phyloP scores from a whole-genome alignment of 495 filamentous ascomycete genomes.

The Staphylotrichum longicolle region DNA sequence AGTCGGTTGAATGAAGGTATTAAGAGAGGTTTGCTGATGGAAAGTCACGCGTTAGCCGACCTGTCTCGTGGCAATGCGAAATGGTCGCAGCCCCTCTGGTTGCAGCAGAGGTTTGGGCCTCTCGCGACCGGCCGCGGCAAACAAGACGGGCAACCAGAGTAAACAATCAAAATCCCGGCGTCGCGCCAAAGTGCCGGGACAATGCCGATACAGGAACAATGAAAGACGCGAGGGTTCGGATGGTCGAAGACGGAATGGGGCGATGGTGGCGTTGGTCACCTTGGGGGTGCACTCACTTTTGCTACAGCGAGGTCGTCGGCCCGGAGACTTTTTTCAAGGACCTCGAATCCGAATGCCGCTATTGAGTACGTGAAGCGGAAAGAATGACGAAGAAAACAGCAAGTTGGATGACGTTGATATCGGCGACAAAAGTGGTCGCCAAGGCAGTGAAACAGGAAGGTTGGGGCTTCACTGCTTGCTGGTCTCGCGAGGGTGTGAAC shows the following conservation, averaged over 20 bases:
- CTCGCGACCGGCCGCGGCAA: constrained; percentile 1
- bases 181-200: neutral
- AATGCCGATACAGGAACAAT: neutral
- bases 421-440: constrained; percentile 20
- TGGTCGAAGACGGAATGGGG: constrained; percentile 1
- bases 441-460: constrained; percentile 23
- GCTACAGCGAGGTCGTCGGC: neutral
- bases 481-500: constrained; percentile 29
- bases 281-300: constrained; percentile 11
- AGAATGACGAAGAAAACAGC: constrained; percentile 15
- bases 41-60: constrained; percentile 13
- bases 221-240: neutral
- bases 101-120: neutral
- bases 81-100: neutral
- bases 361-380: constrained; percentile 11
- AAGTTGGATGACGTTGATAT: constrained; percentile 8
- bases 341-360: constrained; percentile 22
- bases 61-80: neutral
- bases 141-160: neutral
- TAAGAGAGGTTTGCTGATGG: constrained; percentile 16
- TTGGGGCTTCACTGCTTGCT: constrained; percentile 20
- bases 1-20: constrained; percentile 20
- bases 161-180: neutral
- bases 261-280: constrained; percentile 10
- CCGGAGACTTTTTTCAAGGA: constrained; percentile 1